These are phyloP conservation scores for Saccharum hybrid DNA, from an alignment of 202 grass and related monocot genomes.

Conservation along the genomic window DNA sequence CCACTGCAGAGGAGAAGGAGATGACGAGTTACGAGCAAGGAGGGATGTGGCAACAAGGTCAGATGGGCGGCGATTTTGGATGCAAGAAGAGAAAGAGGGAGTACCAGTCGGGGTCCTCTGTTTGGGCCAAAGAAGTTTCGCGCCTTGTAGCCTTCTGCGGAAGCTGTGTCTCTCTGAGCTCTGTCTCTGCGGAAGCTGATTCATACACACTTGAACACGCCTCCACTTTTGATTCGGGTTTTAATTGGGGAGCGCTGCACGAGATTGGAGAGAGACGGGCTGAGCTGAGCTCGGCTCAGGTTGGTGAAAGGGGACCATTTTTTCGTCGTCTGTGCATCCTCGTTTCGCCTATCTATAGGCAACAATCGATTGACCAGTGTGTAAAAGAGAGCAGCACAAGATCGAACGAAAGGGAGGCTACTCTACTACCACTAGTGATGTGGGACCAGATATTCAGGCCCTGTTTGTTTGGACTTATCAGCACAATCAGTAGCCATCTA, in stretches of 20 bases:
- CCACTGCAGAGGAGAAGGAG: background rate
- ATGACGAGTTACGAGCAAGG: constrained; percentile 11
- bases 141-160: constrained; percentile 26
- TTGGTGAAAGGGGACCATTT: constrained; percentile 33
- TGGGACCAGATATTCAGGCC: no score
- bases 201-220: constrained; percentile 38
- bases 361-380: constrained; percentile 31
- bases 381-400: no score
- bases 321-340: background rate
- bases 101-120: constrained; percentile 34
- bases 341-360: constrained; percentile 35
- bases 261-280: constrained; percentile 28
- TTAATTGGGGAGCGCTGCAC: background rate
- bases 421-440: no score
- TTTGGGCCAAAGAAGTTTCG: constrained; percentile 48
- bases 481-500: no score
- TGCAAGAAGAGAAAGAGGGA: background rate
- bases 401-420: no score
- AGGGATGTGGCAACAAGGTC: background rate
- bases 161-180: constrained; percentile 13
- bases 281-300: background rate
- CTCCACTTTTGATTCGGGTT: constrained; percentile 27
- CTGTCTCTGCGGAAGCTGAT: constrained; percentile 36
- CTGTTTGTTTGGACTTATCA: no score
- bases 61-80: constrained; percentile 33